Evolutionary conservation across 177 flowering plant species (phyloP).

Genomic region (Vitis hybrid): DNA sequence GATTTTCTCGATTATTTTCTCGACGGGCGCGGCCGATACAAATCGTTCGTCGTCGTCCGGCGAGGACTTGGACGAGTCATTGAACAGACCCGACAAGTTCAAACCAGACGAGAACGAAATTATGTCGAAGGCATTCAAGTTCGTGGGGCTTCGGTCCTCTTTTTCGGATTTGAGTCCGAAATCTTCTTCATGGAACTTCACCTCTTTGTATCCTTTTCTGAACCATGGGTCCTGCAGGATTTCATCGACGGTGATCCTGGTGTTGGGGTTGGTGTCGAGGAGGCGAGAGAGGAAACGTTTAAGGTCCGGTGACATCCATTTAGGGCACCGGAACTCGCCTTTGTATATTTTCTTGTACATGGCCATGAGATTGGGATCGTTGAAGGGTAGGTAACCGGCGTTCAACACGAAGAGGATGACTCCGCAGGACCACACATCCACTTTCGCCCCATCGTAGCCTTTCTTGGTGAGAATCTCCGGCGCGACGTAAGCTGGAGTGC

Average conservation of each 20-base stretch:
- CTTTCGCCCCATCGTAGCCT: constrained; percentile 72
- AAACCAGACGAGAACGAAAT: constrained; percentile 72
- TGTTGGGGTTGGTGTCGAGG: constrained; percentile 54
- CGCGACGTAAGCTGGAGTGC: constrained; percentile 77
- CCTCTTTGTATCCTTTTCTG: constrained; percentile 38
- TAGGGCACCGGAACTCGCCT: constrained; percentile 65
- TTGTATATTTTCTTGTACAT: constrained; percentile 74
- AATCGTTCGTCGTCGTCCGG: constrained; percentile 36
- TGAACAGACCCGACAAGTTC: constrained; percentile 56
- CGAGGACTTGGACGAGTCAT: constrained; percentile 15
- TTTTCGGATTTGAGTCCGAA: not conserved
- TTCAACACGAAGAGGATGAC: constrained; percentile 58
- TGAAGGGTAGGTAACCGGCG: constrained; percentile 76
- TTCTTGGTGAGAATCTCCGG: constrained; percentile 59
- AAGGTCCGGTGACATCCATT: constrained; percentile 62
- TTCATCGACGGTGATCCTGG: constrained; percentile 60
- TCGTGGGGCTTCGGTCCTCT: constrained; percentile 5
- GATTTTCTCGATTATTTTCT: constrained; percentile 39
- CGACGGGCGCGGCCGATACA: constrained; percentile 33
- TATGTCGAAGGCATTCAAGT: constrained; percentile 69
- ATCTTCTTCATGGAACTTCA: constrained; percentile 32
- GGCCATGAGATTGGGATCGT: constrained; percentile 62
- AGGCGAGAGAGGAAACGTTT: constrained; percentile 48
- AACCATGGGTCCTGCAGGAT: constrained; percentile 71
- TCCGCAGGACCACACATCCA: constrained; percentile 86